Evolutionary conservation across 805 yeast genomes (phyloP), one percentile per base, ranked within the genome.

Genomic region (Ogataea neopini): DNA sequence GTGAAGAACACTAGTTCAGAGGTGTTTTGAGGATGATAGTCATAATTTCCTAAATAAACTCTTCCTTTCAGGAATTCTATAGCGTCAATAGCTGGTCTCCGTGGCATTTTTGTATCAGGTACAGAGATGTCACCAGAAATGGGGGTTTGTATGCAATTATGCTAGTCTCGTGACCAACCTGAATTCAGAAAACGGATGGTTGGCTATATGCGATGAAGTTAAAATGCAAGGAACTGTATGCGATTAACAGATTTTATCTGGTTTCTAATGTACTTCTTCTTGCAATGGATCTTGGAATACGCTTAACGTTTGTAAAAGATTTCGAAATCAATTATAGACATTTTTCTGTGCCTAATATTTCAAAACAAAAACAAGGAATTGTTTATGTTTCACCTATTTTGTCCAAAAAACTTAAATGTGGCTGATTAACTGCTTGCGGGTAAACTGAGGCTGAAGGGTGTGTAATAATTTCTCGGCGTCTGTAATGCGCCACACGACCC

Each of bases 31-130:
- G 98, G 99, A 13, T 80, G 71, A 53, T 76, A 70, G 62, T 90
- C 96, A 63, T 81, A 91, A 3, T 96, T 95, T 4, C 96, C 97
- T 8, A 92, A 79, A 62, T 94, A 94, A 25, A 92, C 86, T 48
- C 96, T 82, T 51, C 79, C 80, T 61, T 61, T 65, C n/a, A 68
- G 53, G 40, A 69, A 69, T 46, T 69, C 74, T 19, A 69, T 69
- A 14, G 72, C 71, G 34, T 63, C 63, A 18, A 58, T 47, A 22
- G 45, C 39, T 10, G 56, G 56, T 52, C 57, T 62, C 17, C 60
- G 61, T 13, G 63, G 52, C 69, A 64, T 64, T n/a, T 10, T 18
- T 28, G 7, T 6, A 28, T 6, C 33, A 6, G 32, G 15, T 15
- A 15, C 17, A 26, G 22, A 17, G 28, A 5, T 39, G 15, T 26